phyloP scores from a whole-genome alignment of 2,329 filamentous ascomycete genomes.

The Diaporthe destruens region DNA sequence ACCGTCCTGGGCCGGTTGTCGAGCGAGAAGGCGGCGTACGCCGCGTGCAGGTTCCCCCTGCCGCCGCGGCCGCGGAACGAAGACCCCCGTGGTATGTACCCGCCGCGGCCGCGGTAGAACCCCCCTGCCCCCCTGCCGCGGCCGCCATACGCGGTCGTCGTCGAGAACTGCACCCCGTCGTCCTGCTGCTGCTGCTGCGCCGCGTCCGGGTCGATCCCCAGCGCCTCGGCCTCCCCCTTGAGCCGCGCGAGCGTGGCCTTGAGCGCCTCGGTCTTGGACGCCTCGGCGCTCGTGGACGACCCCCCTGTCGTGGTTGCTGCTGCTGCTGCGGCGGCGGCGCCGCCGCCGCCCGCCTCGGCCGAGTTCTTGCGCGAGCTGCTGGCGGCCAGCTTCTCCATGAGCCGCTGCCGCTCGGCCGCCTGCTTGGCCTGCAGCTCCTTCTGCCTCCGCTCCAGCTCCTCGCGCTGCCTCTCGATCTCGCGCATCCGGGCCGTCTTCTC shows the following conservation, averaged over 20 bases:
- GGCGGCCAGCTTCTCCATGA: conserved; percentile 72
- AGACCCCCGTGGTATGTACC: conserved; percentile 48
- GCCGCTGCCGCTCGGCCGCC: conserved; percentile 72
- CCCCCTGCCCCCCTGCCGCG: conserved; percentile 45
- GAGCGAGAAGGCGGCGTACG: conserved; percentile 74
- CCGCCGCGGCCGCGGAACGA: conserved; percentile 55
- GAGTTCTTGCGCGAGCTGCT: conserved; percentile 46
- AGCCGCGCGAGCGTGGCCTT: conserved; percentile 79
- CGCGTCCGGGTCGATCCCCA: conserved; percentile 74
- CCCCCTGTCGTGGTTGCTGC: background rate
- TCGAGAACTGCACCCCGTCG: conserved; percentile 53
- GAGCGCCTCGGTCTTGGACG: conserved; percentile 69
- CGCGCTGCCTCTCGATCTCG: conserved; percentile 71
- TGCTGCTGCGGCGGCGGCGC: background rate
- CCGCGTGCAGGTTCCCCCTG: conserved; percentile 63
- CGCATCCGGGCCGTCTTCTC: conserved; percentile 73
- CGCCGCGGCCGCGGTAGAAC: conserved; percentile 38
- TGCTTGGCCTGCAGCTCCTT: conserved; percentile 73
- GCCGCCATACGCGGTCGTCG: conserved; percentile 53
- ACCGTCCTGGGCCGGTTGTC: conserved; percentile 82
- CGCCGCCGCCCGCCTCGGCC: conserved; percentile 20
- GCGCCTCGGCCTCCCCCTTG: conserved; percentile 77
- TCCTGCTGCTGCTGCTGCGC: conserved; percentile 56
- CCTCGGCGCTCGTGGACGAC: conserved; percentile 45
- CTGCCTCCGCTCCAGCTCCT: conserved; percentile 75